phyloP scores from a whole-genome alignment of 352 stramenopile species.

The Phytophthora citrophthora region DNA sequence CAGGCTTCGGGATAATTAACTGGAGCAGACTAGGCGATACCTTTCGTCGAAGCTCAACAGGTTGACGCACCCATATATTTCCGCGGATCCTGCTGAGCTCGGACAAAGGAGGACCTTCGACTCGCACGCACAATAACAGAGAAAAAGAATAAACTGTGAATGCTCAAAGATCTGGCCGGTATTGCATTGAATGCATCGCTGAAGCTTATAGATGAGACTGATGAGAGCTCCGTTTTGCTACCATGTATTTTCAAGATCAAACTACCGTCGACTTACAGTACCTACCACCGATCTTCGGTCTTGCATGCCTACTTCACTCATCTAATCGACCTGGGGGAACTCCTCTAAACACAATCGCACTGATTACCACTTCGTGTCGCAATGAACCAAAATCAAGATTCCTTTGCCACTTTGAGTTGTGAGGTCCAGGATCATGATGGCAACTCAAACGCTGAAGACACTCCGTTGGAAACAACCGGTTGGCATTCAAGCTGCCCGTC shows the following conservation, averaged over 20 bases:
- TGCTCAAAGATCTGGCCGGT: slow-evolving; percentile 17
- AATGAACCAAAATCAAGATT: not conserved
- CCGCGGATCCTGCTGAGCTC: slow-evolving; percentile 22
- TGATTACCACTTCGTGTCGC: slow-evolving; percentile 10
- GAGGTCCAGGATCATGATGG: slow-evolving; percentile 17
- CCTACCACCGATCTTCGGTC: not conserved
- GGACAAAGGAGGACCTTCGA: slow-evolving; percentile 19
- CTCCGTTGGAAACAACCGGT: slow-evolving; percentile 6
- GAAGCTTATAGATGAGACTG: no score
- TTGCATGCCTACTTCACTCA: not conserved
- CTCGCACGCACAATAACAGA: slow-evolving; percentile 27
- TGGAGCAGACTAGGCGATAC: slow-evolving; percentile 19
- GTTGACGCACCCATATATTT: slow-evolving; percentile 33
- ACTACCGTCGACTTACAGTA: not conserved
- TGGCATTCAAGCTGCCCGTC: slow-evolving; percentile 5
- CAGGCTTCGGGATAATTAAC: slow-evolving; percentile 31
- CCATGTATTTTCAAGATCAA: not conserved
- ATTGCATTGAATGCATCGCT: not conserved
- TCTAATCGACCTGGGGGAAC: not conserved
- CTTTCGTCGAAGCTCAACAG: slow-evolving; percentile 18
- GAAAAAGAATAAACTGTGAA: slow-evolving; percentile 41
- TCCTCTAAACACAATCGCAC: slow-evolving; percentile 10
- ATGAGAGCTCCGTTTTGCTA: no score
- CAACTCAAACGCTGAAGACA: slow-evolving; percentile 23
- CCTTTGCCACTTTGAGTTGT: slow-evolving; percentile 3